Evolutionary conservation across 2,329 filamentous ascomycete species (phyloP), one percentile per base, ranked within the genome.

Genomic region (Xylariaceae sp.): DNA sequence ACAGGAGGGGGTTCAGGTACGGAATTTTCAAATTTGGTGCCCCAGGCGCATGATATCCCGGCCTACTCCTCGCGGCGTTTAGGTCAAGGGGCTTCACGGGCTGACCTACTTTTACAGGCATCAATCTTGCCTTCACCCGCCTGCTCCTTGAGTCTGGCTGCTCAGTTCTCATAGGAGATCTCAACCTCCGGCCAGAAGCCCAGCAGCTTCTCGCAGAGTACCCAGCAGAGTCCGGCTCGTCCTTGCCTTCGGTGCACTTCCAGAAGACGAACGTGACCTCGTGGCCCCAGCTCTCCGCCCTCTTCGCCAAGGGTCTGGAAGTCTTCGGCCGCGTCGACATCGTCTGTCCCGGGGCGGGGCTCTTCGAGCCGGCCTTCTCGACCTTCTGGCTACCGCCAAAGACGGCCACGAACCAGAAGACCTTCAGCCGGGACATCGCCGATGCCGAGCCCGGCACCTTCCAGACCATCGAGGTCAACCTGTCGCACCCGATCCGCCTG

Each of bases 161-260:
- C 40, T 61, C 59, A 8, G 58, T 63, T 26, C 36, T 63, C 16
- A 50, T 63, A 23, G 60, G 49, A 26, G 60, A 64, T 39, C 44
- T 62, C 25, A 38, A 42, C 21, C 51, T 62, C 14, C 51, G 51
- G 6, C 48, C 55, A 11, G 57, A 60, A 36, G 56, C 60, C n/a
- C 45, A 55, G 27, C 35, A 45, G 10, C 44, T 63, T 9, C 35
- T 61, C n/a, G 35, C 39, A 5, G 35, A 53, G 21, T 57, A 59
- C 31, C 51, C 56, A 7, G 26, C 33, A 6, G 21, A 23, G 21
- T 33, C 26, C 16, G 37, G 41, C 14, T n/a, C n/a, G n/a, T n/a
- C n/a, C n/a, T 45, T 40, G 19, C 47, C 56, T 0, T 51, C 50
- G 0, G 50, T 47, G 19, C 31, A 57, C 22, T 64, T 61, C 44